Evolutionary conservation across 1,284 basidiomycete species (phyloP).

Genomic region (Apiotrichum sp.): DNA sequence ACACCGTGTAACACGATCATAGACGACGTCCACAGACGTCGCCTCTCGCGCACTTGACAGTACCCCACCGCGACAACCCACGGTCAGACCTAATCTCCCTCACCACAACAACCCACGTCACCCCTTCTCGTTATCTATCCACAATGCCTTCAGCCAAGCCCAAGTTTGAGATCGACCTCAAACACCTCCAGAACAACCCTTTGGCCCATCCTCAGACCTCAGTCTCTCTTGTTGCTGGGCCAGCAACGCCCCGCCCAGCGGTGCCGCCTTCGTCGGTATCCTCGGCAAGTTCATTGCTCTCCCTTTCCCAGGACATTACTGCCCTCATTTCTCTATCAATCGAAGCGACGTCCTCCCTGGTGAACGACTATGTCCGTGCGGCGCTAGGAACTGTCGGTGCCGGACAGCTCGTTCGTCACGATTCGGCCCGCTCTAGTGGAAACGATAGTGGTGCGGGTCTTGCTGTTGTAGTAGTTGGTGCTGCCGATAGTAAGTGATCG

Average conservation of each 20-base stretch:
- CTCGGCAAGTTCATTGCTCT: constrained; percentile 21
- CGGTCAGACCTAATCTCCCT: not conserved
- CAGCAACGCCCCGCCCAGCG: not conserved
- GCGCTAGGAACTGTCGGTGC: constrained; percentile 25
- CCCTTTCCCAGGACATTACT: constrained; percentile 35
- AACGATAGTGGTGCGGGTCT: constrained; percentile 25
- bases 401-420: constrained; percentile 14
- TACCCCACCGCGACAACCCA: not conserved
- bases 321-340: constrained; percentile 36
- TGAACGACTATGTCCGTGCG: constrained; percentile 26
- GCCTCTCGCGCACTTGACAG: too few species aligned
- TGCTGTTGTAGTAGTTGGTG: constrained; percentile 37
- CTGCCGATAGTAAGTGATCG: constrained; percentile 28
- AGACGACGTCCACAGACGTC: too few species aligned
- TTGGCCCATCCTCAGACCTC: constrained; percentile 3
- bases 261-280: constrained; percentile 11
- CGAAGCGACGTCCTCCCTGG: constrained; percentile 28
- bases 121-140: not conserved
- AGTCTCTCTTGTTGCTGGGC: not conserved
- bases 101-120: not conserved
- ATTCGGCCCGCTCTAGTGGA: not conserved
- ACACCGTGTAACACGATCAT: too few species aligned
- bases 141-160: constrained; percentile 1
- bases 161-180: constrained; percentile 5
- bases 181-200: constrained; percentile 1